phyloP scores from a whole-genome alignment of 2,329 filamentous ascomycete genomes.

The Sarocladium strictum region DNA sequence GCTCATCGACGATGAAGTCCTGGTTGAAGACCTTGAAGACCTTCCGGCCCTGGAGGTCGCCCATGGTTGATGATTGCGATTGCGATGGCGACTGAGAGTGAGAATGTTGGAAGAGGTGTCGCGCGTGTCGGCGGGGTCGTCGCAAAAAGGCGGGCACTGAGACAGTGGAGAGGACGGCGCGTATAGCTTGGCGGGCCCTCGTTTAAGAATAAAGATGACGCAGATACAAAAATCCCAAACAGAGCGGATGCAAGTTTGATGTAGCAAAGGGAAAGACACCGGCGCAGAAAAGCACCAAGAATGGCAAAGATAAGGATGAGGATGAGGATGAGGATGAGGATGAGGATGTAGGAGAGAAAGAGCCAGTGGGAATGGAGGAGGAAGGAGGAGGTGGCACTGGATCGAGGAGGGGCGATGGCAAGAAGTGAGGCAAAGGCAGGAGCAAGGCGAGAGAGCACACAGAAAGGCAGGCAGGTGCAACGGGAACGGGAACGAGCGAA shows the following conservation, averaged over 20 bases:
- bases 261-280: neutral
- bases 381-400: neutral
- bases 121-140: constrained; percentile 6
- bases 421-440: neutral
- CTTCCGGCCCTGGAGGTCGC: constrained; percentile 52
- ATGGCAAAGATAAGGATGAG: neutral
- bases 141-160: constrained; percentile 6
- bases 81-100: neutral
- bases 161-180: neutral
- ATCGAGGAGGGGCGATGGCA: neutral
- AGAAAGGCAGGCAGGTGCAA: neutral
- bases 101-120: neutral
- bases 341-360: neutral
- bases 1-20: constrained; percentile 96
- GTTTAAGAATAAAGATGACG: neutral
- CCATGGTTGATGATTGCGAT: constrained; percentile 10
- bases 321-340: neutral
- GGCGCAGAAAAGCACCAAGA: too few relatives aligned
- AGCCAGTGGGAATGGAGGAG: neutral
- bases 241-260: neutral
- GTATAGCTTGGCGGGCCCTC: neutral
- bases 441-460: too few relatives aligned
- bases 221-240: neutral
- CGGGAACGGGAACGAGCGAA: neutral
- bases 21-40: constrained; percentile 99